A percentile compares a stretch with the other conserved stretches of the same genome.
These are phyloP conservation scores for Xerocomellus intermedius DNA, from an alignment of 768 basidiomycete genomes.

Conservation along the genomic window DNA sequence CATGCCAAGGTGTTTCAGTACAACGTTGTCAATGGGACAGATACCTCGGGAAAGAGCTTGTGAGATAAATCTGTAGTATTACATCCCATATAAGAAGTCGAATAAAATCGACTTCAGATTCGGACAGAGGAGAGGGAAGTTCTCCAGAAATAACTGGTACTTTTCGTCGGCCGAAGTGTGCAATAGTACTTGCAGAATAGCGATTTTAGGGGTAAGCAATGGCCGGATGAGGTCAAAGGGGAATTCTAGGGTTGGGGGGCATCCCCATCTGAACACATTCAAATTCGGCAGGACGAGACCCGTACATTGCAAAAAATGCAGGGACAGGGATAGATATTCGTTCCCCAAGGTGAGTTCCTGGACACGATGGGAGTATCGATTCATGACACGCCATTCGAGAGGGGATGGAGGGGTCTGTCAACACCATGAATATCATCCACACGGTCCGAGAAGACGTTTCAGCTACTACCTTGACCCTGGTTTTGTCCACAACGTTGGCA, in stretches of 20 bases:
- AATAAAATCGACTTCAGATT: background rate
- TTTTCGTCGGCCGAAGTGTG: background rate
- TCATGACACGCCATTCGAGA: background rate
- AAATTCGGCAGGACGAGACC: background rate
- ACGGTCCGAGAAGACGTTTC: background rate
- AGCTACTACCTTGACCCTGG: background rate
- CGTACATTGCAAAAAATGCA: background rate
- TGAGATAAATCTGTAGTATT: no score
- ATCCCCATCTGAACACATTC: background rate
- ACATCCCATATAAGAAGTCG: no score
- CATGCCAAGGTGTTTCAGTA: slow-evolving; percentile 1
- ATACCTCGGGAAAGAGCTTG: background rate
- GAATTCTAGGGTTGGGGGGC: no score
- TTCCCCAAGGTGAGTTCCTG: background rate
- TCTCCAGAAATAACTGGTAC: background rate
- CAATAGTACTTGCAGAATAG: background rate
- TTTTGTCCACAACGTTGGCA: background rate
- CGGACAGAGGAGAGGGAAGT: background rate
- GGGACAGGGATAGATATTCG: background rate
- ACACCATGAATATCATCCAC: background rate
- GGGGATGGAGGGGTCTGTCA: background rate
- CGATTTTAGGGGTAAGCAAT: background rate
- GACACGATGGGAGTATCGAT: background rate
- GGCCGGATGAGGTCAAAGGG: background rate
- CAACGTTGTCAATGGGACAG: background rate